Percentiles rank a stretch among this genome's conserved stretches.
phyloP scores from a whole-genome alignment of 768 basidiomycete species.

The Tricholoma furcatifolium region DNA sequence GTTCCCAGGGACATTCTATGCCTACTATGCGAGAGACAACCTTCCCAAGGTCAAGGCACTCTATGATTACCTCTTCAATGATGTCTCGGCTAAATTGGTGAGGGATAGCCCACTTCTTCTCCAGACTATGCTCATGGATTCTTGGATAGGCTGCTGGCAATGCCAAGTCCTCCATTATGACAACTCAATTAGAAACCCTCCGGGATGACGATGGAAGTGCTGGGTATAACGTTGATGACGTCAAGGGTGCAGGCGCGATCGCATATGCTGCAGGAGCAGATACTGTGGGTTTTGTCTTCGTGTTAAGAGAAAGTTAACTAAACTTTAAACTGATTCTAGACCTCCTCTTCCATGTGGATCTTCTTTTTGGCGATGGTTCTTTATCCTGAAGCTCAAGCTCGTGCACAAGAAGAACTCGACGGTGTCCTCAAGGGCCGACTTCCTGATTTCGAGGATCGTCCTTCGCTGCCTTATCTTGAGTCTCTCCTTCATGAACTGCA shows the following conservation, averaged over 20 bases:
- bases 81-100: constrained; percentile 16
- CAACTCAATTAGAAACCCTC: constrained; percentile 10
- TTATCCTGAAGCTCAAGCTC: constrained; percentile 16
- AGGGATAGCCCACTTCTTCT: background rate
- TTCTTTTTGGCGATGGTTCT: constrained; percentile 18
- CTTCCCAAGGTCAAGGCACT: constrained; percentile 3
- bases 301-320: background rate
- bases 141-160: constrained; percentile 10
- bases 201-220: background rate
- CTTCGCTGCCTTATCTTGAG: constrained; percentile 15
- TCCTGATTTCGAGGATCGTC: constrained; percentile 17
- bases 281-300: constrained; percentile 5
- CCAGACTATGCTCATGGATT: background rate
- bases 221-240: constrained; percentile 7
- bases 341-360: background rate
- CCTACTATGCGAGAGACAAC: constrained; percentile 9
- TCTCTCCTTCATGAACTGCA: constrained; percentile 11
- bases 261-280: constrained; percentile 17
- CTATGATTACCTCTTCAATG: constrained; percentile 11
- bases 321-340: background rate
- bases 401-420: constrained; percentile 17
- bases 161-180: constrained; percentile 3
- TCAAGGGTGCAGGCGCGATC: constrained; percentile 8
- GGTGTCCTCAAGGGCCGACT: constrained; percentile 14
- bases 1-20: constrained; percentile 22